Evolutionary conservation across 1,284 basidiomycete species (phyloP), one percentile per base, ranked within the genome.

Genomic region (Boletus calvinii): DNA sequence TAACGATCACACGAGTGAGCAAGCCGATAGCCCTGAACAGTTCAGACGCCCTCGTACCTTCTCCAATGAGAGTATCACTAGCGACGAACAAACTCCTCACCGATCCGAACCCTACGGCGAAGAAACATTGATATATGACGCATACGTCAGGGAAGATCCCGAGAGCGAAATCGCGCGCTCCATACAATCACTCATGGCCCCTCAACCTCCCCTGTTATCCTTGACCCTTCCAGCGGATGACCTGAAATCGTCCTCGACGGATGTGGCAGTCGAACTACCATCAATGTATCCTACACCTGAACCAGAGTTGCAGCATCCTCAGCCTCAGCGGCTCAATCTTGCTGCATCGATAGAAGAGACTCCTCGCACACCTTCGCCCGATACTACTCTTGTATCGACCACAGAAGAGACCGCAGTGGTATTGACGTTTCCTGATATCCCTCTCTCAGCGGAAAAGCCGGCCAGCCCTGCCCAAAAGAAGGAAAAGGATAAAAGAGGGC

Each of bases 121-220:
- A 57, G 91, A 93, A 61, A 71, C 82, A 3, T 80, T 80, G 29
- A 93, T 94, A 58, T 91, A 87, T 65, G 92, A 94, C 60, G 81
- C 90, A 3, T 94, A 95, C 65, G 80, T 72, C n/a, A 71, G 74
- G 43, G 76, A 78, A 50, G 79, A 80, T 13, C 71, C 75, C 5
- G 80, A 85, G 5, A 79, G 79, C 6, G 74, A 75, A 13, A 66
- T 73, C 6, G 64, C 72, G 18, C 74, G 74, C 35, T 65, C 72
- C 34, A 44, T 61, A 24, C 56, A 64, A 36, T 48, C 46, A n/a
- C 34, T 71, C 39, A 48, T 63, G 56, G 18, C 67, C 51, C 56
- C 62, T 48, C 63, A 59, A 11, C 29, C 62, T 9, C 68, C 67
- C 48, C 58, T 64, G 31, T 56, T 66, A 35, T 67, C 69, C 34